phyloP scores from a whole-genome alignment of 169 alveolate species.

The Babesia sp. region DNA sequence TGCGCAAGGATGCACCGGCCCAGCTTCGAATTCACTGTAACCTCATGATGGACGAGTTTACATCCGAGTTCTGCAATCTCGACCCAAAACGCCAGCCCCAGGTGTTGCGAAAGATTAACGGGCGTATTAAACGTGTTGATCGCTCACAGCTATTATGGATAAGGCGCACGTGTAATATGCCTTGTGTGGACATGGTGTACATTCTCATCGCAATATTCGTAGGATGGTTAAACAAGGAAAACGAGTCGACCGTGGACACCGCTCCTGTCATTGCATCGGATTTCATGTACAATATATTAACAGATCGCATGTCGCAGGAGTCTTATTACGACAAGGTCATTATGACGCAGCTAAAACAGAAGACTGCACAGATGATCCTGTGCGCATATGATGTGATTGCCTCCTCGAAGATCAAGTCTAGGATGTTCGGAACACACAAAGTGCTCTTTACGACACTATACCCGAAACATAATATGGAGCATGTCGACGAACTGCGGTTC shows the following conservation, averaged over 20 bases:
- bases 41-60: slow-evolving; percentile 60
- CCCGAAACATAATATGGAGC: slow-evolving; percentile 52
- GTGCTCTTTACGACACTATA: slow-evolving; percentile 47
- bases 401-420: slow-evolving; percentile 19
- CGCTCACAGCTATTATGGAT: slow-evolving; percentile 56
- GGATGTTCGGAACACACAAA: slow-evolving; percentile 17
- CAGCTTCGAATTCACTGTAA: slow-evolving; percentile 62
- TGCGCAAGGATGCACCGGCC: slow-evolving; percentile 51
- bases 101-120: slow-evolving; percentile 54
- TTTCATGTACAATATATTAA: slow-evolving; percentile 51
- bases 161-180: slow-evolving; percentile 43
- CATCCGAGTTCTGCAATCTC: slow-evolving; percentile 55
- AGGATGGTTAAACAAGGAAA: slow-evolving; percentile 49
- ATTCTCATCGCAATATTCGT: slow-evolving; percentile 35
- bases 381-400: slow-evolving; percentile 25
- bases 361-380: slow-evolving; percentile 29
- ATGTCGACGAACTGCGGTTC: slow-evolving; percentile 26
- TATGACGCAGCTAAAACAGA: slow-evolving; percentile 37
- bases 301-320: slow-evolving; percentile 59
- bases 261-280: slow-evolving; percentile 46
- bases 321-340: slow-evolving; percentile 56
- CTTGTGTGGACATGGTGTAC: slow-evolving; percentile 58
- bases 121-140: slow-evolving; percentile 26
- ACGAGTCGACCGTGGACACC: slow-evolving; percentile 37
- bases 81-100: slow-evolving; percentile 42